Percentiles rank a stretch among this genome's conserved stretches.
Conservation (phyloP, 2,329 filamentous ascomycete species). For the Fusarium tanahbumbuense region DNA sequence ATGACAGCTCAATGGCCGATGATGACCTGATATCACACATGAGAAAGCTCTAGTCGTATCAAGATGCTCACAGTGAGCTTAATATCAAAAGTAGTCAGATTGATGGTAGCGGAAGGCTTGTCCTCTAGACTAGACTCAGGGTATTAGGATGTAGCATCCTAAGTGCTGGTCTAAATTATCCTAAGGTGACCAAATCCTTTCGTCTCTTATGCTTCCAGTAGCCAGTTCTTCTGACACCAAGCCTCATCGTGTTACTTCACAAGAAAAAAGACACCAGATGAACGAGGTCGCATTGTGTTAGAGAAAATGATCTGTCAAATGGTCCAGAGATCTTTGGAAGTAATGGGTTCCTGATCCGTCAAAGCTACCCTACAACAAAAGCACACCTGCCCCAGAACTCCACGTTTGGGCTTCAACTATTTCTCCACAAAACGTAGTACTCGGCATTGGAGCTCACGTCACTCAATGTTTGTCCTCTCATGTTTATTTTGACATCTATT, state of each 20-base stretch:
- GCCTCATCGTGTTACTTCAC: not conserved
- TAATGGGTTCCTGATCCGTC: not conserved
- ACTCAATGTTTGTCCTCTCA: not conserved
- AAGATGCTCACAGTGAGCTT: not conserved
- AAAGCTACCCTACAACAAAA: not conserved
- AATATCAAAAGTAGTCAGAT: too few relatives aligned
- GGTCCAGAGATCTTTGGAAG: not conserved
- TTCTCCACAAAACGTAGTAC: not conserved
- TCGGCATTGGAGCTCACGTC: fast-evolving
- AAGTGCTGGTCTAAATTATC: not conserved
- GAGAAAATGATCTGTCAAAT: not conserved
- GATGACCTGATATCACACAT: not conserved
- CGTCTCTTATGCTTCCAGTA: not conserved
- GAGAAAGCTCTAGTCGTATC: not conserved
- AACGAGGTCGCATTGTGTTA: fast-evolving
- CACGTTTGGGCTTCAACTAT: not conserved
- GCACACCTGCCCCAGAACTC: too few relatives aligned
- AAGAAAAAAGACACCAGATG: not conserved
- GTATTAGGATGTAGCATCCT: fast-evolving
- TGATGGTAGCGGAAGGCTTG: too few relatives aligned
- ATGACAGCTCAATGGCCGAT: not conserved
- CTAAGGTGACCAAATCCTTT: not conserved
- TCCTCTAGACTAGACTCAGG: too few relatives aligned
- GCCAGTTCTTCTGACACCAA: not conserved
- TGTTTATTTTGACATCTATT: constrained; percentile 1